Percentiles rank a stretch among this genome's conserved stretches.
These are phyloP conservation scores for Rhamnella rubrinervis DNA, from an alignment of 331 rosid species.

Conservation along the genomic window DNA sequence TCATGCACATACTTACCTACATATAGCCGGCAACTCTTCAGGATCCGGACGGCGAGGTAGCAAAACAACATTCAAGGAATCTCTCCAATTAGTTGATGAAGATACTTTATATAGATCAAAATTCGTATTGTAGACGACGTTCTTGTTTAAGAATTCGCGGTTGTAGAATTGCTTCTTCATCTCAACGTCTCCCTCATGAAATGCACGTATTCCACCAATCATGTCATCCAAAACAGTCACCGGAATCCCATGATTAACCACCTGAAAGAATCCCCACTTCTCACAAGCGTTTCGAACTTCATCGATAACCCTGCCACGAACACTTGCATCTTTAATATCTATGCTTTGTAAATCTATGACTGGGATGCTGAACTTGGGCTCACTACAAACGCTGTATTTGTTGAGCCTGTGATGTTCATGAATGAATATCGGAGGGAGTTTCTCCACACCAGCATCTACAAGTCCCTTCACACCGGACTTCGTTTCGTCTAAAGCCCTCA, in stretches of 20 bases:
- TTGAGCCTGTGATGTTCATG: constrained; percentile 1
- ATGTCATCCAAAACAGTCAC: constrained; percentile 28
- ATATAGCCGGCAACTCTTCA: constrained; percentile 16
- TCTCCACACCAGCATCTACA: constrained; percentile 36
- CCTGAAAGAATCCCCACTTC: constrained; percentile 43
- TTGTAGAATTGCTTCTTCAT: constrained; percentile 21
- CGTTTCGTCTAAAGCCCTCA: constrained; percentile 42
- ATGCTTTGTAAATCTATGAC: constrained; percentile 29
- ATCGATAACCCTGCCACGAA: background rate
- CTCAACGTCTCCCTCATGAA: constrained; percentile 23
- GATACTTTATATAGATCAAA: constrained; percentile 20
- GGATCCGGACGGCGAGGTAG: constrained; percentile 18
- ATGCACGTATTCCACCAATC: constrained; percentile 27
- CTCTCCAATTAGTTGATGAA: constrained; percentile 30
- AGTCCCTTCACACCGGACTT: constrained; percentile 53
- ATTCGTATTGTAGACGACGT: background rate
- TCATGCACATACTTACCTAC: constrained; percentile 12
- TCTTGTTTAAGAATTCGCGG: constrained; percentile 11
- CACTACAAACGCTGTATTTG: background rate
- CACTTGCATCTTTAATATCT: background rate
- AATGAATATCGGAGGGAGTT: constrained; percentile 45
- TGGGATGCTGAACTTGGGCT: constrained; percentile 23
- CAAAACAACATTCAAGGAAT: constrained; percentile 7
- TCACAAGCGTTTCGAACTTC: constrained; percentile 19
- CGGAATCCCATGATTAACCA: constrained; percentile 42